Base-by-base conservation (phyloP, 805 yeast genomes). In the Kodamaea fukazawae region DNA sequence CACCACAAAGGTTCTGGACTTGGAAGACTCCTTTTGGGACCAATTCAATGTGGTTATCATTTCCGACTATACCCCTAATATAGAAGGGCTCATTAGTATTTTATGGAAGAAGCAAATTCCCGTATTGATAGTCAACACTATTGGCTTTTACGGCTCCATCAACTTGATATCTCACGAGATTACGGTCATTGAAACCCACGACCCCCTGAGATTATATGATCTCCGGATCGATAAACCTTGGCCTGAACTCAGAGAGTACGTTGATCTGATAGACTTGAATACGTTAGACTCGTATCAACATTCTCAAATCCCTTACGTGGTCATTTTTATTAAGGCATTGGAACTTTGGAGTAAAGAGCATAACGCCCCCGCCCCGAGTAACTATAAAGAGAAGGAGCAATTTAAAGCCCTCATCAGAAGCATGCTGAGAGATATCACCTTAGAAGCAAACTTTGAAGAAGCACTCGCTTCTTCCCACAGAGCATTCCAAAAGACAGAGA, bases 171-270 rank as follows among this genome's bases (percentile, higher is more conserved):
- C 75, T n/a, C 57, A 53, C 18, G 87, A 81, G 49, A 78, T 78
- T 7, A 75, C 81, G n/a, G 75, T 86, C 2, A 62, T 87, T 11
- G 90, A 90, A 44, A 78, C 96, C 0, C 75, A 70, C 49, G 95
- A 88, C 56, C 79, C 81, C 0, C 79, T 65, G 55, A 65, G 75
- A 7, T 53, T 81, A 2, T 77, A 71, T 17, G 96, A 87, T 51
- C 60, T 89, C 42, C 63, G 95, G 37, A 59, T 89, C 2, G 81
- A 79, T 43, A 41, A 55, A 4, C 86, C 93, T 1, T 91, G 96
- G 96, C 61, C 69, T 1, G 88, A 85, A 48, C 60, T 89, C 6
- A 57, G 60, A 27, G 62, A 59, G 0, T 79, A 70, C 47, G 68
- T 75, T 11, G 75, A 78, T 35, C 57, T 75, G 1, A 64, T 80